Percentiles rank a stretch among this genome's conserved stretches.
These are phyloP conservation scores for Arachnomyces sp. DNA, from an alignment of 2,329 filamentous ascomycete species.

Conservation along the genomic window DNA sequence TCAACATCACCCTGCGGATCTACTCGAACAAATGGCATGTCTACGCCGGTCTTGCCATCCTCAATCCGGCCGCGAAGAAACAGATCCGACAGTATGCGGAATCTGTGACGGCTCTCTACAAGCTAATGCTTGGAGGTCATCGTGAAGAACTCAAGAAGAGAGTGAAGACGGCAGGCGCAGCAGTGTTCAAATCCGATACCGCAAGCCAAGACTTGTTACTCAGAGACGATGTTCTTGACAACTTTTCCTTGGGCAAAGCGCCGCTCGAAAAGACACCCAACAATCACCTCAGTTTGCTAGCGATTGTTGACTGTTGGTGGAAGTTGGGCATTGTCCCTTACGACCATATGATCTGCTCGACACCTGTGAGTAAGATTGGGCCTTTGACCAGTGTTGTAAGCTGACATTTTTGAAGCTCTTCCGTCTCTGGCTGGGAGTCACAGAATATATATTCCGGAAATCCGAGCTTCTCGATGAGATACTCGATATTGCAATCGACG, in stretches of 20 bases:
- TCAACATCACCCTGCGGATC: constrained; percentile 94
- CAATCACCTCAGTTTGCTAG: constrained; percentile 86
- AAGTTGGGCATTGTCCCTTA: constrained; percentile 89
- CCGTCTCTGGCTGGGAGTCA: constrained; percentile 92
- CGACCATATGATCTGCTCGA: constrained; percentile 99
- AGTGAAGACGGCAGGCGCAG: constrained; percentile 71
- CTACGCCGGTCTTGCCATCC: constrained; percentile 91
- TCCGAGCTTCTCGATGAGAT: constrained; percentile 72
- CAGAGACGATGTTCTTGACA: constrained; percentile 73
- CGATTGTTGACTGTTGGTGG: constrained; percentile 98
- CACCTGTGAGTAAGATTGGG: constrained; percentile 52
- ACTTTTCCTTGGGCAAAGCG: constrained; percentile 71
- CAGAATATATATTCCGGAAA: constrained; percentile 89
- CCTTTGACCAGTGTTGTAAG: constrained; percentile 1
- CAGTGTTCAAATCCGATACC: constrained; percentile 52
- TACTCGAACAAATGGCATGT: constrained; percentile 99
- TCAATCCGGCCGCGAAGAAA: constrained; percentile 84
- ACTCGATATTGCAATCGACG: constrained; percentile 76
- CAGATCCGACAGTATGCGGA: constrained; percentile 93
- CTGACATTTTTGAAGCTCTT: constrained; percentile 54
- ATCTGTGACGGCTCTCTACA: constrained; percentile 89
- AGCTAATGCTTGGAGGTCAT: constrained; percentile 88
- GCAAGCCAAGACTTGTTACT: constrained; percentile 61
- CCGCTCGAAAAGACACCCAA: constrained; percentile 67
- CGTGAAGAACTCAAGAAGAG: constrained; percentile 64